Base-by-base conservation (phyloP, 805 yeast genomes). In the Candida silvatica region DNA sequence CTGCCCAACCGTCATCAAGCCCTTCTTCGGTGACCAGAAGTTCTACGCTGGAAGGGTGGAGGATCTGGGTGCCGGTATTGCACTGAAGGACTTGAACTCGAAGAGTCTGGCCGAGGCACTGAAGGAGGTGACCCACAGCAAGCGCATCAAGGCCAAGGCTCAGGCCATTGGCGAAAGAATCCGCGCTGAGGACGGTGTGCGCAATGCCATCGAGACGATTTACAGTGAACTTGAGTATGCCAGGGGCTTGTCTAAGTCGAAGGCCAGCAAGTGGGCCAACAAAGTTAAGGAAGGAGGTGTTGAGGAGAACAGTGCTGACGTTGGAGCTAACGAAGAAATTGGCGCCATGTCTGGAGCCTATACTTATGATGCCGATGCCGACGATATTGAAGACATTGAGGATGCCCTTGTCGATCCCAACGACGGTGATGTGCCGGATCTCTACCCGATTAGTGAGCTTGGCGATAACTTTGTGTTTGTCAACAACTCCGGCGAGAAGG, bases 1-100 rank as follows among this genome's bases (percentile, higher is more conserved):
- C 0, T 56, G 82, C 22, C 97, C 97, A 1, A 86, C 95, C 0
- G 70, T 90, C 23, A 76, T 90, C 47, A 90, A 88, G 54, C 97
- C 97, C 2, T 90, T 90, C 51, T 90, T 90, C 55, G 97, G 96
- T 0, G 97, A 90, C 57, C 97, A 90, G 58, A 88, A 84, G 52
- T 90, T 90, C 53, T 90, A 84, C 55, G 96, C 94, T 0, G 65
- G 71, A 17, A 66, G 97, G 39, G 80, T 90, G 3, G 95, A 86
- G 45, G 97, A 87, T 40, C 65, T 86, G 25, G 96, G 95, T 1
- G 90, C 74, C 17, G 97, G 97, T 2, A 45, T 87, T 8, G 68
- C 73, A 2, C 56, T 90, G 42, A 74, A 68, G 53, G 77, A 82
- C 46, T 64, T 90, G 46, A 85, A 81, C 44, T 67, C 69, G 19